Conservation (phyloP, 306 rosid species). For the Trifolium subterraneum region DNA sequence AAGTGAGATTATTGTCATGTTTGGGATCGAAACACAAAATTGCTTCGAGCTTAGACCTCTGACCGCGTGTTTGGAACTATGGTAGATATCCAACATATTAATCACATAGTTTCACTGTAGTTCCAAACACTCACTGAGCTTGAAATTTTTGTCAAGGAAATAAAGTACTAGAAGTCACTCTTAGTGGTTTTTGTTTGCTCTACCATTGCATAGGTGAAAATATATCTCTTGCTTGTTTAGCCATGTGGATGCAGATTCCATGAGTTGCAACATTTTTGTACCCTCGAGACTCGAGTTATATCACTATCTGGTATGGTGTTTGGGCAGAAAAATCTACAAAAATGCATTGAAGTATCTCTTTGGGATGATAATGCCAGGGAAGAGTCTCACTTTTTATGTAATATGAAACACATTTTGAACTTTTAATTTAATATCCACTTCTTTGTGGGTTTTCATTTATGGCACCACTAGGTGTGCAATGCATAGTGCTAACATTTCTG, state of each 20-base stretch:
- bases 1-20: background rate
- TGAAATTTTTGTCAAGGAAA: background rate
- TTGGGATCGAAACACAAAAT: background rate
- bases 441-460: slow-evolving; percentile 11
- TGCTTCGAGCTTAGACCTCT: background rate
- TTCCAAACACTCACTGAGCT: background rate
- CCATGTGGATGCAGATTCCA: slow-evolving; percentile 31
- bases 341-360: background rate
- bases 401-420: slow-evolving; percentile 21
- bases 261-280: background rate
- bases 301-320: background rate
- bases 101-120: background rate
- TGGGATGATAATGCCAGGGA: background rate
- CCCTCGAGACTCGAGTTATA: background rate
- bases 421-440: slow-evolving; percentile 25
- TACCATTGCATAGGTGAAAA: background rate
- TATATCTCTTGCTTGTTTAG: background rate
- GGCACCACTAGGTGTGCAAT: background rate
- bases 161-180: no score
- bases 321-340: background rate
- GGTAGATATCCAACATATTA: background rate
- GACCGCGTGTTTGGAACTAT: background rate
- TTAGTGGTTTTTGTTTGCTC: background rate
- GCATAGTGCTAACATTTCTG: slow-evolving; percentile 26
- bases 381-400: background rate